Base-by-base conservation (phyloP, 2,329 filamentous ascomycete species). In the Aspergillus unguis region DNA sequence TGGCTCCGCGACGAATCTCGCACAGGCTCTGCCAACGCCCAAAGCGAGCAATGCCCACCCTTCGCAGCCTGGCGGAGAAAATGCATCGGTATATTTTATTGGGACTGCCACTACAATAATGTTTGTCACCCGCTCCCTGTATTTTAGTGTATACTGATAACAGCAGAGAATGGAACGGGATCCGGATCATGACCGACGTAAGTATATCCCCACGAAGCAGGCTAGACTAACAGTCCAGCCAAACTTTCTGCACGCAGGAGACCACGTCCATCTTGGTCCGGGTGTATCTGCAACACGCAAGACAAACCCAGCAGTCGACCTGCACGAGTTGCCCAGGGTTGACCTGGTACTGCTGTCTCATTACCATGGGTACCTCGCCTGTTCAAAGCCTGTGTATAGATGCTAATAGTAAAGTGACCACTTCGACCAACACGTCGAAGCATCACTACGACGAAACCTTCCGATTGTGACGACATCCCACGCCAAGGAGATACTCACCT, bases 211-310 rank as follows among this genome's bases (percentile, higher is more conserved):
- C 23, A 33, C 6, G 26, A 7, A 28, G 6, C 23, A 10, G 7
- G 8, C 17, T 10, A 32, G 9, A 26, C 41, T 41, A 9, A 41
- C 9, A 33, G 4, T 0, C 26, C 33, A 81, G 64, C 81, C 83
- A 6, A 85, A 86, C 66, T 87, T 87, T 67, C 75, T 87, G 0
- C 84, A 85, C 60, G 78, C 78, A 1, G 83, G 84, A 31, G 83
- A 86, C 60, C 81, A 86, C 59, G 83, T 87, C 6, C 84, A 87
- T 63, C 77, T 87, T 1, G 85, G 84, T 0, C 84, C 84, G 0
- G 83, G 83, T 1, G 82, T 86, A 2, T 80, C 75, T 2, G 79
- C 75, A 1, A 75, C 73, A 26, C 74, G 84, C 2, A 66, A 69
- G 26, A 85, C 80, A 0, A 79, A 87, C 56, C 84, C 84, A 25